Conservation (phyloP, 1,139 yeast genomes). For the Kodamaea derodonti region DNA sequence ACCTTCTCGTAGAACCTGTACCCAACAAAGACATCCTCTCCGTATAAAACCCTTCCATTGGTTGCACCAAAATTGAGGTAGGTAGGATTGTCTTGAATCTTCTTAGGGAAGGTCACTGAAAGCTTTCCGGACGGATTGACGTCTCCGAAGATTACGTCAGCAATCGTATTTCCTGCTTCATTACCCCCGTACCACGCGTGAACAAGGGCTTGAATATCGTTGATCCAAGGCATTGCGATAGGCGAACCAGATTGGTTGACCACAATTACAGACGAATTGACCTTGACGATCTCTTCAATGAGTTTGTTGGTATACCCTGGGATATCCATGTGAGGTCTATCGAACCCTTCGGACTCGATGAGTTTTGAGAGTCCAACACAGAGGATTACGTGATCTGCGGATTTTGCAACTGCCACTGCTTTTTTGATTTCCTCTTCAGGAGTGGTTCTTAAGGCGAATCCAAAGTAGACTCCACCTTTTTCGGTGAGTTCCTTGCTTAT, state of each 20-base stretch:
- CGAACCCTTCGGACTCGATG: slow-evolving; percentile 35
- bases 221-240: slow-evolving; percentile 56
- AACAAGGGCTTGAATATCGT: slow-evolving; percentile 42
- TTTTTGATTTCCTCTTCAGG: slow-evolving; percentile 27
- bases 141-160: slow-evolving; percentile 28
- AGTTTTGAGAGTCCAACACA: slow-evolving; percentile 45
- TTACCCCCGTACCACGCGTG: slow-evolving; percentile 47
- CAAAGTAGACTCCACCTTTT: slow-evolving; percentile 33
- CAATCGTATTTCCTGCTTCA: slow-evolving; percentile 26
- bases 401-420: slow-evolving; percentile 43
- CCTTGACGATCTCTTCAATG: slow-evolving; percentile 42
- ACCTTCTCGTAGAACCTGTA: slow-evolving; percentile 55
- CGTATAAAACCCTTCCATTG: slow-evolving; percentile 51
- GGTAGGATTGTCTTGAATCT: slow-evolving; percentile 21
- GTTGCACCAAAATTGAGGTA: slow-evolving; percentile 15
- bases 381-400: slow-evolving; percentile 41
- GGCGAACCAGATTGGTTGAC: slow-evolving; percentile 65
- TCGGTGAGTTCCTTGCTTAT: slow-evolving; percentile 17
- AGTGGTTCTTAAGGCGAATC: slow-evolving; percentile 20
- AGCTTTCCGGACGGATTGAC: slow-evolving; percentile 25
- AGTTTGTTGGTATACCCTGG: slow-evolving; percentile 46
- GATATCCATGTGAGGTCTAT: slow-evolving; percentile 12
- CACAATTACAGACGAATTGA: slow-evolving; percentile 48
- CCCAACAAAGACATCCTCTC: slow-evolving; percentile 57
- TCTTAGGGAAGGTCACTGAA: slow-evolving; percentile 23